Evolutionary conservation across 2,329 filamentous ascomycete species (phyloP), one percentile per base, ranked within the genome.

Genomic region (Emydomyces testavorans): DNA sequence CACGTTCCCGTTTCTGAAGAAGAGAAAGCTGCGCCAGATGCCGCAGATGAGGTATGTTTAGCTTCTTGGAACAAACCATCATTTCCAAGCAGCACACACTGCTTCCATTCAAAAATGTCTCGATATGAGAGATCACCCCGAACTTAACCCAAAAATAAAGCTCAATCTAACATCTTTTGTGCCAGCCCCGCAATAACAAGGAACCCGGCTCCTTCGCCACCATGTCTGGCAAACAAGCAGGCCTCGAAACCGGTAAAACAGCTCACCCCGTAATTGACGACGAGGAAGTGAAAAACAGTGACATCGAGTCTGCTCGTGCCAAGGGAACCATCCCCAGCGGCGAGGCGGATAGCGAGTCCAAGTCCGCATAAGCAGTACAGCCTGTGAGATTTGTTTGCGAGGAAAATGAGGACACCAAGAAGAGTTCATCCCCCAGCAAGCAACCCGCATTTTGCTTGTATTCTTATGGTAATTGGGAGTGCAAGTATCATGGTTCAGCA

Each of bases 261-360:
- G 2, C 3, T 23, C 31, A 38, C 15, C 44, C 44, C 3, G 24
- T 16, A 15, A 8, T 47, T 15, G 23, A 37, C 16, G 21, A 29
- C 3, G 21, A 38, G 20, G 15, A 35, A 20, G 6, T 26, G 34
- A 24, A 23, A 29, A 13, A 80, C 62, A 76, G 75, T 24, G 62
- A 66, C 43, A 70, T 71, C 24, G 76, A 79, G 40, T 71, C 73
- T 8, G 72, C 75, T 18, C 79, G 79, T 60, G 53, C 68, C 21
- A 71, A 72, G 59, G 73, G 72, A 26, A 71, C 72, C 8, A 63
- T 76, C 42, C 29, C 28, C n/a, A 34, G 6, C 18, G 28, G 10
- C 26, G 21, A 20, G n/a, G 24, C 32, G 6, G 3, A 42, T 2
- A 16, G 6, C 28, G 26, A 42, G 34, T 18, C 24, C 26, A 41